Percentiles rank a stretch among this genome's conserved stretches.
Evolutionary conservation across 2,329 filamentous ascomycete genomes (phyloP).

Genomic region (Pestalotiopsis sp.): DNA sequence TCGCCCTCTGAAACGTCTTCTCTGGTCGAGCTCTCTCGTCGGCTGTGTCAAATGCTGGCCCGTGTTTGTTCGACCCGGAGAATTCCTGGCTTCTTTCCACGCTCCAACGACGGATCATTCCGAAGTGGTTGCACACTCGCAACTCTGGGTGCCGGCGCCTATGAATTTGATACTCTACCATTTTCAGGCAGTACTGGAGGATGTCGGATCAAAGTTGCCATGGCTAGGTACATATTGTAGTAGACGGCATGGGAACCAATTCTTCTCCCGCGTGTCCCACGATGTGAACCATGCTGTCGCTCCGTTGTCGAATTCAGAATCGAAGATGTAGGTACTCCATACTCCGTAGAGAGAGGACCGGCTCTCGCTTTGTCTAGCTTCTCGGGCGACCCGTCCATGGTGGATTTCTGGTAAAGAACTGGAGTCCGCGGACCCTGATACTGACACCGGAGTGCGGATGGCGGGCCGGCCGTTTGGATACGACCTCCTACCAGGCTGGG

Average conservation of each 20-base stretch:
- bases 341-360: too few relatives aligned
- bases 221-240: too few relatives aligned
- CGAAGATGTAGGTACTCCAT: too few relatives aligned
- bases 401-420: neutral
- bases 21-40: neutral
- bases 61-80: slow-evolving; percentile 8
- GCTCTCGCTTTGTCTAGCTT: too few relatives aligned
- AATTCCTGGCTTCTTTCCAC: neutral
- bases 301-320: neutral
- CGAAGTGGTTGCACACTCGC: neutral
- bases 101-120: slow-evolving; percentile 1
- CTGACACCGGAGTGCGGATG: neutral
- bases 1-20: slow-evolving; percentile 8
- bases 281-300: neutral
- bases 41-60: slow-evolving; percentile 7
- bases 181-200: neutral
- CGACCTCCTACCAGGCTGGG: neutral
- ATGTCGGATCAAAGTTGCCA: neutral
- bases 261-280: neutral
- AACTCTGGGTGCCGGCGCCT: neutral
- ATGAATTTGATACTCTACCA: neutral
- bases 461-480: neutral
- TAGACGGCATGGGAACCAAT: neutral
- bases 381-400: neutral
- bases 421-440: neutral